Base-by-base conservation (phyloP, 1,139 yeast genomes). In the Yamadazyma conglobata region DNA sequence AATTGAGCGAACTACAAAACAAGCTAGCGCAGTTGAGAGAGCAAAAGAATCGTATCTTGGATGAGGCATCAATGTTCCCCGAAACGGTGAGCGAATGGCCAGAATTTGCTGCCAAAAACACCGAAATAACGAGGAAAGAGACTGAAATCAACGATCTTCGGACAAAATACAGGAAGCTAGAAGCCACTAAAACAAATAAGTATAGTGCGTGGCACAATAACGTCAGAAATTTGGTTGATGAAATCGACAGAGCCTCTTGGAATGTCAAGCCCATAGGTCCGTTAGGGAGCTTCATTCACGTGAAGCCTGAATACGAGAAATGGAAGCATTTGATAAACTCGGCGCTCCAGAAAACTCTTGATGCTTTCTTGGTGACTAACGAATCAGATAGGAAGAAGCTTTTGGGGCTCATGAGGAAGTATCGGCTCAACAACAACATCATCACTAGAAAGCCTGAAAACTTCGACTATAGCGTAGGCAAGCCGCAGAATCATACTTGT, bases 221-320 rank as follows among this genome's bases (percentile, higher is more conserved):
- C 10, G 68, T 78, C 55, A 58, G 52, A 14, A 30, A 35, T 1
- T 56, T 77, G 5, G 46, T 81, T 7, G 41, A 46, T 2, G 73
- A 60, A 2, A 73, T 85, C 9, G 48, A 60, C 12, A 41, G 45
- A 6, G 46, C 24, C 38, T 42, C 27, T 19, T 84, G 73, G 68
- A 64, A 61, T 13, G 42, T 51, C 2, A 48, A 45, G 14, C 95
- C 95, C 0, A 54, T 84, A n/a, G 98, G 98, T 0, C 99, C 99
- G 0, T 38, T 89, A 1, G 97, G 96, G 0, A 46, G 66, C 6
- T 62, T 62, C 37, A 64, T 88, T 3, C 64, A 73, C 7, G 61
- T 91, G 10, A 83, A 77, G 42, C 52, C 58, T 2, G 76, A 70
- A 12, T 73, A 58, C 42, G 58, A 65, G n/a, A 54, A 66, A 24